Base-by-base conservation (phyloP, 2,329 filamentous ascomycete genomes). In the Metarhizium humberi region DNA sequence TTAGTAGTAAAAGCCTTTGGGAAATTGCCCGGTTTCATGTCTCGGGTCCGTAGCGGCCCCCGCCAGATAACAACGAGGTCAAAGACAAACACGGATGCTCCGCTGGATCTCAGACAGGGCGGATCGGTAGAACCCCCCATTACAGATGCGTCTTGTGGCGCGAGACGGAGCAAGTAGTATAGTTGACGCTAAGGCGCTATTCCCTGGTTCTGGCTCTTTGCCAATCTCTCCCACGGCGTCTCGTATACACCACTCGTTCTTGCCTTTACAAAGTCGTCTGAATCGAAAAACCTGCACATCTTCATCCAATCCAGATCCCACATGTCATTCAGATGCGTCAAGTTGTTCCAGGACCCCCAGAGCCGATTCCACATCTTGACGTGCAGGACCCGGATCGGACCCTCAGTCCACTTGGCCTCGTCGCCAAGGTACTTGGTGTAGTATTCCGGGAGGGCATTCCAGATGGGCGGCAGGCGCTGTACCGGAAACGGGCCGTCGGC, bases 261-360 rank as follows among this genome's bases (percentile, higher is more conserved):
- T 6, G 52, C 52, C 18, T 38, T 29, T 5, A 49, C 32, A 34
- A 53, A 53, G 11, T 53, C 52, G 18, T 53, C 34, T 5, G 52
- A 53, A 42, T 53, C 52, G 18, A 38, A 53, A 16, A 53, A 53
- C 14, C 52, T 38, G 20, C 45, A 53, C 52, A 53, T 53, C 34
- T 49, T 53, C 52, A 53, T 53, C 52, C 52, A 53, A 42, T 53
- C 52, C 5, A 53, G 32, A 36, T 53, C 52, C 52, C 52, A 53
- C 52, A 53, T 40, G 32, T 53, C 52, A 32, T 53, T 53, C 11
- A 53, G 34, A 49, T 53, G 52, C n/a, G 52, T 53, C 52, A 53
- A 49, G 32, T 53, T 53, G n/a, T 53, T 53, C 52, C 52, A 53
- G 3, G 52, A 49, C 7, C 52, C 52, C 52, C 52, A 53, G 20